phyloP scores from a whole-genome alignment of 768 basidiomycete genomes.

The Dioszegia aurantiaca region DNA sequence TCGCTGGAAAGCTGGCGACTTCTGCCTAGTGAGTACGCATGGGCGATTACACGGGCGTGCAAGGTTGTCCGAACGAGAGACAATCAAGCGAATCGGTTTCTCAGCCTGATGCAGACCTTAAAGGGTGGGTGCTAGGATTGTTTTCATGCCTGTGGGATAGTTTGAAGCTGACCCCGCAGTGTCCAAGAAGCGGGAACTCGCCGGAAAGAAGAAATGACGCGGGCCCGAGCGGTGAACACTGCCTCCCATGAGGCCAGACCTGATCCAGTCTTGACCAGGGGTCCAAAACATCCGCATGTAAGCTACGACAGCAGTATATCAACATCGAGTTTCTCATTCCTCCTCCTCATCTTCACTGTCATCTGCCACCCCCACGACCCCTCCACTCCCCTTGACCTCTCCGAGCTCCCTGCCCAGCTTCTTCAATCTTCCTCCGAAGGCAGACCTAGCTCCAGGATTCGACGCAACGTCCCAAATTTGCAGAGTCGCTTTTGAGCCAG shows the following conservation, averaged over 20 bases:
- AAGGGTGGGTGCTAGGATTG: constrained; percentile 3
- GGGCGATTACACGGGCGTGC: not conserved
- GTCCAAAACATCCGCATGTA: too few relatives aligned
- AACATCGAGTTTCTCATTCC: not conserved
- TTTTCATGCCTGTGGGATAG: too few relatives aligned
- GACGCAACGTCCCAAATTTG: constrained; percentile 94
- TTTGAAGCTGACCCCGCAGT: too few relatives aligned
- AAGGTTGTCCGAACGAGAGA: not conserved
- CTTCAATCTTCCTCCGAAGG: constrained; percentile 73
- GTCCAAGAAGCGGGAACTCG: too few relatives aligned
- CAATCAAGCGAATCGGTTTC: not conserved
- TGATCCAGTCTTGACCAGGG: too few relatives aligned
- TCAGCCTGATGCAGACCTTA: not conserved
- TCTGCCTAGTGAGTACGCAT: not conserved
- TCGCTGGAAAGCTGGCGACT: not conserved
- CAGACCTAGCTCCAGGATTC: constrained; percentile 75
- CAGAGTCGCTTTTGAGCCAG: constrained; percentile 86
- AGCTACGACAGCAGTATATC: constrained; percentile 4
- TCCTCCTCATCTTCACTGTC: constrained; percentile 54
- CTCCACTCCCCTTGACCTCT: constrained; percentile 51
- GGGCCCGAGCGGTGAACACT: too few relatives aligned
- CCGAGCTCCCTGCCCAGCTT: constrained; percentile 65
- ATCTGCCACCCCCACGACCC: constrained; percentile 52
- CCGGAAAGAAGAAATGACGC: too few relatives aligned
- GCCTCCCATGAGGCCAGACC: too few relatives aligned